Evolutionary conservation across 257 asterid species (phyloP).

Genomic region (Jacaranda mimosifolia): DNA sequence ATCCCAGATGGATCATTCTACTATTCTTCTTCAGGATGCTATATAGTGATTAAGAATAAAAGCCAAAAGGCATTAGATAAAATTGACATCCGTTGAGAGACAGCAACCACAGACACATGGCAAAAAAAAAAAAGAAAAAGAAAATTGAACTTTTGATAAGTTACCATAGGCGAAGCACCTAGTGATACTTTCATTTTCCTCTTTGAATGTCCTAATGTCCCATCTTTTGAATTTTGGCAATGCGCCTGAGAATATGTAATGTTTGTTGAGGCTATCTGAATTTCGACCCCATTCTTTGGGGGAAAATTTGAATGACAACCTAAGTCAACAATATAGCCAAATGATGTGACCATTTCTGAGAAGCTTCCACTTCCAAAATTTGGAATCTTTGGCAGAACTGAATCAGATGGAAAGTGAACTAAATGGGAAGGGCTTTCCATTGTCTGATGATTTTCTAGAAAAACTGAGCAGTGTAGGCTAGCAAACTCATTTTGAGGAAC

Average conservation of each 20-base stretch:
- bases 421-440: conserved; percentile 55
- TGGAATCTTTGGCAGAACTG: conserved; percentile 62
- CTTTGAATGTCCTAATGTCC: conserved; percentile 54
- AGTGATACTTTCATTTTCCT: conserved; percentile 64
- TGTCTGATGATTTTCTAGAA: conserved; percentile 51
- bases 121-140: neutral
- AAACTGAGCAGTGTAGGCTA: conserved; percentile 49
- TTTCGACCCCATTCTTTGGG: conserved; percentile 31
- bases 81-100: neutral
- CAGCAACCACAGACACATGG: conserved; percentile 9
- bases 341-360: conserved; percentile 64
- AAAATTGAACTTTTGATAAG: neutral
- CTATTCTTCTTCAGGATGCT: conserved; percentile 67
- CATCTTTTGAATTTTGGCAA: conserved; percentile 51
- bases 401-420: conserved; percentile 63
- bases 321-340: conserved; percentile 49
- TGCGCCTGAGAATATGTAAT: conserved; percentile 38
- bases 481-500: conserved; percentile 65
- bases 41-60: conserved; percentile 22
- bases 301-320: conserved; percentile 42
- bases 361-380: conserved; percentile 67
- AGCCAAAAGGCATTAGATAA: conserved; percentile 17
- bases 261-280: too few species aligned
- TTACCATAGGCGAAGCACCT: conserved; percentile 44
- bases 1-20: conserved; percentile 59